A percentile compares a stretch with the other conserved stretches of the same genome.
These are phyloP conservation scores for Hyaloperonospora brassicae DNA, from an alignment of 352 stramenopile species.

Conservation along the genomic window DNA sequence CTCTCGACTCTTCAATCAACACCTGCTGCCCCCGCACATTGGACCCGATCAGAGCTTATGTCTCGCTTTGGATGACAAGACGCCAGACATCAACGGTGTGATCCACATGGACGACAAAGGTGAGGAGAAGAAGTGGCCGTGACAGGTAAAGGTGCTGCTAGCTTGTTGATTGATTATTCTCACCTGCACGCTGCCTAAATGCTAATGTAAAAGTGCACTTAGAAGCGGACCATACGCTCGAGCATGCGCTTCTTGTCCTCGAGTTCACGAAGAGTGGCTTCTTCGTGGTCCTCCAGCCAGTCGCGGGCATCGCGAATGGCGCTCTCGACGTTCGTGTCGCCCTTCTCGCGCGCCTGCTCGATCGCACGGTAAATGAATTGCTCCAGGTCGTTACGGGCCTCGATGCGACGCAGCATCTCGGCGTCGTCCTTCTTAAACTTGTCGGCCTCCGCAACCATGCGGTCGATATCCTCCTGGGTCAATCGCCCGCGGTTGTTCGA, in stretches of 20 bases:
- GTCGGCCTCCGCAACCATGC: slow-evolving; percentile 60
- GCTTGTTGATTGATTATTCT: slow-evolving; percentile 28
- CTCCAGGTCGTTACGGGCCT: slow-evolving; percentile 57
- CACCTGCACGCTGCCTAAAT: slow-evolving; percentile 22
- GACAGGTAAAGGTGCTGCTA: slow-evolving; percentile 24
- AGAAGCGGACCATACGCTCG: slow-evolving; percentile 61
- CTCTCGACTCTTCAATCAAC: no score
- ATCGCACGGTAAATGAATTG: slow-evolving; percentile 71
- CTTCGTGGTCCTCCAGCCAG: slow-evolving; percentile 85
- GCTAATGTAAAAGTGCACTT: slow-evolving; percentile 31
- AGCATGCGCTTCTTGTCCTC: slow-evolving; percentile 90
- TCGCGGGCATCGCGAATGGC: slow-evolving; percentile 71
- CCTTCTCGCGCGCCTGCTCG: slow-evolving; percentile 58
- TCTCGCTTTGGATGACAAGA: no score
- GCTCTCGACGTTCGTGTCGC: slow-evolving; percentile 70
- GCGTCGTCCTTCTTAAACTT: slow-evolving; percentile 72
- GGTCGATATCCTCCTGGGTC: slow-evolving; percentile 62
- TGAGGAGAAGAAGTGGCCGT: not conserved
- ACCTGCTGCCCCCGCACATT: no score
- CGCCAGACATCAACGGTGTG: no score
- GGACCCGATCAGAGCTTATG: no score
- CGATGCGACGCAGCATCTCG: slow-evolving; percentile 62
- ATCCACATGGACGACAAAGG: not conserved
- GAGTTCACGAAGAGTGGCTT: slow-evolving; percentile 88
- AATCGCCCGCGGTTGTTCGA: slow-evolving; percentile 68